Percentiles rank a stretch among this genome's conserved stretches.
Conservation (phyloP, 352 stramenopile genomes). For the Phytopythium delawarense region DNA sequence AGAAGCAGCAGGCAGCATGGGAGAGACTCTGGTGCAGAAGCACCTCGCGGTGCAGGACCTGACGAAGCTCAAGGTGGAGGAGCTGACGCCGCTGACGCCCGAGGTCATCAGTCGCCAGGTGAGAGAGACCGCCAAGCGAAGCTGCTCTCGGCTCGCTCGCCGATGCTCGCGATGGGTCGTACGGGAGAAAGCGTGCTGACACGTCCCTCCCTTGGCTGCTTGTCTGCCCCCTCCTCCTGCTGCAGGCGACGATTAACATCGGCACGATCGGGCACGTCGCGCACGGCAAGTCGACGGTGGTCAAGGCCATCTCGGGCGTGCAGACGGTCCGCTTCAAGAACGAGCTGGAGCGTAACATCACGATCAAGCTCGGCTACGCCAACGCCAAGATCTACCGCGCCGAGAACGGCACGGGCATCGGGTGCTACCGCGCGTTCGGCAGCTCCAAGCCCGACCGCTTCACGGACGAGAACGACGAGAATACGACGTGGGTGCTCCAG, state of each 20-base stretch:
- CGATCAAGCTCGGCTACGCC: conserved; percentile 99
- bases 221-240: no score
- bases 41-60: conserved; percentile 93
- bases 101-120: conserved; percentile 95
- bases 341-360: conserved; percentile 99
- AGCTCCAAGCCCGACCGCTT: conserved; percentile 88
- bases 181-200: neutral
- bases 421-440: conserved; percentile 87
- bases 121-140: conserved; percentile 6
- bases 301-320: conserved; percentile 99
- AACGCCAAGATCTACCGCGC: conserved; percentile 99
- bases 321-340: conserved; percentile 98
- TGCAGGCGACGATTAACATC: conserved; percentile 99
- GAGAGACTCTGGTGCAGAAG: conserved; percentile 61
- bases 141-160: neutral
- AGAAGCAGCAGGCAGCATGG: conserved; percentile 28
- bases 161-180: neutral
- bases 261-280: conserved; percentile 99
- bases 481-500: conserved; percentile 89
- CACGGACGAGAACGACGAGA: conserved; percentile 82
- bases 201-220: no score
- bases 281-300: conserved; percentile 99
- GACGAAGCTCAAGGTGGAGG: conserved; percentile 92
- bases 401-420: conserved; percentile 76
- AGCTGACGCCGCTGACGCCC: conserved; percentile 96